phyloP scores from a whole-genome alignment of 1,139 yeast genomes.

The Sporopachydermia cereana region DNA sequence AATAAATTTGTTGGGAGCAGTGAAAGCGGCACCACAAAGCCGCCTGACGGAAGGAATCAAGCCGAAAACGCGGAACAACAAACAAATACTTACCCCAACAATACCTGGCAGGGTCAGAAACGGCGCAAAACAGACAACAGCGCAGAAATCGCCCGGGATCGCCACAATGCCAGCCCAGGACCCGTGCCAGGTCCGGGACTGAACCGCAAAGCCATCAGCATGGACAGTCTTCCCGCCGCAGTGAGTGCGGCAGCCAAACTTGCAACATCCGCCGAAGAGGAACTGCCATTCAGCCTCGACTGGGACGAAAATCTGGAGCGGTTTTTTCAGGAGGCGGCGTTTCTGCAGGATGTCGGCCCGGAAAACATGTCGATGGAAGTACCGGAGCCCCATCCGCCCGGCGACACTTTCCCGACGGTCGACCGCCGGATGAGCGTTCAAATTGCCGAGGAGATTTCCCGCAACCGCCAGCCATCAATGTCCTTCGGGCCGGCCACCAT shows the following conservation, averaged over 20 bases:
- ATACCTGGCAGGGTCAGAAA: not conserved
- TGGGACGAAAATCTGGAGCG: conserved; percentile 17
- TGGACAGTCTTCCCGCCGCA: no score
- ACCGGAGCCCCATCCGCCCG: not conserved
- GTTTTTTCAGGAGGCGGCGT: conserved; percentile 20
- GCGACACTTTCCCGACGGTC: no score
- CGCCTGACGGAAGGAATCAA: not conserved
- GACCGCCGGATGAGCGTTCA: not conserved
- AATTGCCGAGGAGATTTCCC: not conserved
- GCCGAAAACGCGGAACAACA: not conserved
- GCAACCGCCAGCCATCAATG: not conserved
- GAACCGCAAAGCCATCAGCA: no score
- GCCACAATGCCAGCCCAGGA: no score
- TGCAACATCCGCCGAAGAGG: not conserved
- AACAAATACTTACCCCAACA: no score
- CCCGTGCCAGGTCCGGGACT: no score
- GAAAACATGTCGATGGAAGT: not conserved
- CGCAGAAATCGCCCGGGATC: no score
- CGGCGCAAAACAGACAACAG: not conserved
- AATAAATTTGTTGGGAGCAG: not conserved
- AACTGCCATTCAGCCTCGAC: not conserved
- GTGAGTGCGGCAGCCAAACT: no score
- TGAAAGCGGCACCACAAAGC: not conserved
- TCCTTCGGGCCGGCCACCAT: not conserved
- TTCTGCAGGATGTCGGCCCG: conserved; percentile 13